Percentiles rank a stretch among this genome's conserved stretches.
phyloP scores from a whole-genome alignment of 2,329 filamentous ascomycete genomes.

The Ceratocystis variospora region DNA sequence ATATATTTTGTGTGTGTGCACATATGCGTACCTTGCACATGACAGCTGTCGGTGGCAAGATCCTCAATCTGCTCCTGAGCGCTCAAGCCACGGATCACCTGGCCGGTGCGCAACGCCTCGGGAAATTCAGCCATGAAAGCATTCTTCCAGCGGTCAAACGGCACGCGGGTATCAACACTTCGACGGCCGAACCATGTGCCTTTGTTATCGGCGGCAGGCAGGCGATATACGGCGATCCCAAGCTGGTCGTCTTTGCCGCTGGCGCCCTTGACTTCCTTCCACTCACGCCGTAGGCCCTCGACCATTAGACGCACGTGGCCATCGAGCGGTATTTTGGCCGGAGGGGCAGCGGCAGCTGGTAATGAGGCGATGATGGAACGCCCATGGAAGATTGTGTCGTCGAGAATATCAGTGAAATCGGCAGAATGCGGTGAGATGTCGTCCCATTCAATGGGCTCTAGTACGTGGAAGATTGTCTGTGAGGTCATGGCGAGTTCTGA shows the following conservation, averaged over 20 bases:
- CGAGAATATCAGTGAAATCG: constrained; percentile 40
- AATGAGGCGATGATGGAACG: constrained; percentile 66
- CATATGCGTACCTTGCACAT: constrained; percentile 11
- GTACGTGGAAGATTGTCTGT: constrained; percentile 31
- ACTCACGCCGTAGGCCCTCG: constrained; percentile 57
- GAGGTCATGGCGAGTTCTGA: constrained; percentile 6
- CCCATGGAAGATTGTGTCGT: constrained; percentile 48
- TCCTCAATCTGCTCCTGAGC: constrained; percentile 63
- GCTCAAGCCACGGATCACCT: constrained; percentile 71
- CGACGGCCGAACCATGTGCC: constrained; percentile 82
- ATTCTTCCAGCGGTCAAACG: constrained; percentile 63
- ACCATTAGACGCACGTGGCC: constrained; percentile 26
- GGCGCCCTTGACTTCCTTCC: constrained; percentile 70
- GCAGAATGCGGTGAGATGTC: constrained; percentile 29
- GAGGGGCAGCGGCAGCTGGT: constrained; percentile 38
- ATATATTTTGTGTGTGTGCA: not conserved
- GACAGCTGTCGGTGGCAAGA: constrained; percentile 27
- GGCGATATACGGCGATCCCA: constrained; percentile 65
- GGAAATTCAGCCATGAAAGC: constrained; percentile 70
- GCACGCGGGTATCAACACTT: constrained; percentile 65
- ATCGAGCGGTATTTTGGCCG: constrained; percentile 31
- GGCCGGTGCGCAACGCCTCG: constrained; percentile 51
- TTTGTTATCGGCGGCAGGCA: constrained; percentile 62
- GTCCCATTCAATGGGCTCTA: constrained; percentile 43
- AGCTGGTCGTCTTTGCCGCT: constrained; percentile 56